These are phyloP conservation scores for Globisporangium sylvaticum DNA, from an alignment of 352 stramenopile genomes.

Conservation along the genomic window DNA sequence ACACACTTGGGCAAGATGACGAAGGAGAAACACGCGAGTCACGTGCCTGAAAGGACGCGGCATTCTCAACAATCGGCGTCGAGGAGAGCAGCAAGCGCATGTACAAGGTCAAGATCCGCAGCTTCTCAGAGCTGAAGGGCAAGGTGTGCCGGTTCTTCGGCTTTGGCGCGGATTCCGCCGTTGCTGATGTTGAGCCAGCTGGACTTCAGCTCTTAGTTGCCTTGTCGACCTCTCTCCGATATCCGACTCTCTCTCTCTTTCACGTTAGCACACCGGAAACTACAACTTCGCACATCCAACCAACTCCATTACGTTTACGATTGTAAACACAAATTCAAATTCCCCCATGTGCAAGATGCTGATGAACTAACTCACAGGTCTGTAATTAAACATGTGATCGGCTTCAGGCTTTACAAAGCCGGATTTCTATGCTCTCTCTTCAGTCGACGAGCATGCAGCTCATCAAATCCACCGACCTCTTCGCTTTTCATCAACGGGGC, in stretches of 20 bases:
- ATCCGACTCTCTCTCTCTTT: not conserved
- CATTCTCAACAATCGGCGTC: conserved; percentile 5
- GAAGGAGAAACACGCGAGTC: not conserved
- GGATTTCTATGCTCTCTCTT: too few species aligned
- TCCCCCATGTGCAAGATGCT: too few species aligned
- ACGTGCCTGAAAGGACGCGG: not conserved
- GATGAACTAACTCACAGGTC: too few species aligned
- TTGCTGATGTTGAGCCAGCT: not conserved
- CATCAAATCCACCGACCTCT: too few species aligned
- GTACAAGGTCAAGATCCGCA: conserved; percentile 9
- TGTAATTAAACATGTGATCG: too few species aligned
- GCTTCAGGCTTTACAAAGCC: too few species aligned
- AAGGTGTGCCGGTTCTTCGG: conserved; percentile 2
- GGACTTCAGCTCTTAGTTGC: not conserved
- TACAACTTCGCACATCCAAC: too few species aligned
- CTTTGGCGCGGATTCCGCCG: not conserved
- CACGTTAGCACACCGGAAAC: too few species aligned
- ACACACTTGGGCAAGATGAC: not conserved
- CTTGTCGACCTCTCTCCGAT: not conserved
- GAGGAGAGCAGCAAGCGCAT: not conserved
- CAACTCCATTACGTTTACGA: too few species aligned
- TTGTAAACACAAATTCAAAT: too few species aligned
- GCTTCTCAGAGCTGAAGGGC: not conserved
- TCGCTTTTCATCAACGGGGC: too few species aligned
- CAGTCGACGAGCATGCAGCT: too few species aligned